Percentiles rank a stretch among this genome's conserved stretches.
These are phyloP conservation scores for Fragilariopsis cylindrus DNA, from an alignment of 108 stramenopile species.

Conservation along the genomic window DNA sequence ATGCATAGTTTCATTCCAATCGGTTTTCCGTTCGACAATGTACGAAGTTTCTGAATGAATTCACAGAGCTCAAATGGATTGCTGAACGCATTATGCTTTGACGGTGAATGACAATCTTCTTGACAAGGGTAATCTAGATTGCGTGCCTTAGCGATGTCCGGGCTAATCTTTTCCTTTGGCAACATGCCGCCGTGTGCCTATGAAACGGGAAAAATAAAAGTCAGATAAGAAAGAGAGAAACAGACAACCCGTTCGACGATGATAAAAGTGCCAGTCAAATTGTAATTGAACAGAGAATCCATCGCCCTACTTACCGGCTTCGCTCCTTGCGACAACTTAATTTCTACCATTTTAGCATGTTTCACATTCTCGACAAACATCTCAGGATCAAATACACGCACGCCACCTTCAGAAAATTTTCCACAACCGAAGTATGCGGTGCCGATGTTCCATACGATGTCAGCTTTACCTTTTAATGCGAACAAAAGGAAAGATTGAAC, in stretches of 20 bases:
- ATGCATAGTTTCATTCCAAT: conserved; percentile 89
- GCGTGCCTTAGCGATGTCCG: conserved; percentile 77
- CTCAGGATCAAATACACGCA: conserved; percentile 65
- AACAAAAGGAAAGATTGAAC: no score
- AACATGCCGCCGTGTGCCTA: conserved; percentile 85
- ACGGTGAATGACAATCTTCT: conserved; percentile 78
- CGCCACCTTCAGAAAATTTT: conserved; percentile 28
- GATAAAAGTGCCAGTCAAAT: no score
- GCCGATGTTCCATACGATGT: conserved; percentile 90
- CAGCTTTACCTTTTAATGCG: conserved; percentile 59
- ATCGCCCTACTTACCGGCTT: conserved; percentile 44
- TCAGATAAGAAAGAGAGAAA: no score
- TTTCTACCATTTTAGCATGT: conserved; percentile 82
- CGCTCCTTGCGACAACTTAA: conserved; percentile 90
- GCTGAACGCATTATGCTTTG: conserved; percentile 78
- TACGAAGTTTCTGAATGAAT: conserved; percentile 69
- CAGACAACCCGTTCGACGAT: no score
- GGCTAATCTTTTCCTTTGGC: conserved; percentile 78
- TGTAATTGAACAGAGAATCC: no score
- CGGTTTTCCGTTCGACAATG: conserved; percentile 74
- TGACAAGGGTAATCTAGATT: conserved; percentile 60
- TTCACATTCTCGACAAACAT: conserved; percentile 58
- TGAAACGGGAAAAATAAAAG: no score
- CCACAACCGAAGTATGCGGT: conserved; percentile 93
- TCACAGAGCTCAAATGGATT: conserved; percentile 64